These are phyloP conservation scores for Phaeolepiota aurea DNA, from an alignment of 768 basidiomycete species.

Conservation along the genomic window DNA sequence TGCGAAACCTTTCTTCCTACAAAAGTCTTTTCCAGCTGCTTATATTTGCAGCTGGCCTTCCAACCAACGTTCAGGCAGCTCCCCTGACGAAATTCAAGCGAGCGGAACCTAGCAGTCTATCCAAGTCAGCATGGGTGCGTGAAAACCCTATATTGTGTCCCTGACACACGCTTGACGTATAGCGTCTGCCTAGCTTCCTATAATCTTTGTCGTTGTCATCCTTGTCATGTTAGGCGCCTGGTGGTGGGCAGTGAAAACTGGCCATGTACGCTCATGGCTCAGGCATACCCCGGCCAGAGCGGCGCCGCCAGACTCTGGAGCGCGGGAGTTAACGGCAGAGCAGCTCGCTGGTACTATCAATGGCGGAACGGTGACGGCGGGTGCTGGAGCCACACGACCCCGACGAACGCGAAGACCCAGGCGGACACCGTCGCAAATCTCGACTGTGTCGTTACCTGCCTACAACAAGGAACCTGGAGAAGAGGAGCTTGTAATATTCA, in stretches of 20 bases:
- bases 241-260: conserved; percentile 9
- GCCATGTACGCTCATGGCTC: conserved; percentile 7
- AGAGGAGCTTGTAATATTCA: conserved; percentile 65
- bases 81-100: neutral
- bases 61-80: neutral
- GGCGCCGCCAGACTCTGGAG: neutral
- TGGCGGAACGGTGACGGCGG: conserved; percentile 12
- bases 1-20: neutral
- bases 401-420: conserved; percentile 31
- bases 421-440: conserved; percentile 74
- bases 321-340: conserved; percentile 25
- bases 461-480: conserved; percentile 86
- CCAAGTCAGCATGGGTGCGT: neutral
- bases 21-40: neutral
- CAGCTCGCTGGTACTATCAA: conserved; percentile 45
- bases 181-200: conserved; percentile 10
- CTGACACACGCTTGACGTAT: no score
- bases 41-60: neutral
- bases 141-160: no score
- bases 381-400: conserved; percentile 16
- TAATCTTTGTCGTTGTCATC: conserved; percentile 21
- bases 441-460: conserved; percentile 65
- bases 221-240: conserved; percentile 13
- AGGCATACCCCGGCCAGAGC: neutral
- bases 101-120: neutral